Conservation (phyloP, 805 yeast species). For the Yamadazyma paraphyllophila region DNA sequence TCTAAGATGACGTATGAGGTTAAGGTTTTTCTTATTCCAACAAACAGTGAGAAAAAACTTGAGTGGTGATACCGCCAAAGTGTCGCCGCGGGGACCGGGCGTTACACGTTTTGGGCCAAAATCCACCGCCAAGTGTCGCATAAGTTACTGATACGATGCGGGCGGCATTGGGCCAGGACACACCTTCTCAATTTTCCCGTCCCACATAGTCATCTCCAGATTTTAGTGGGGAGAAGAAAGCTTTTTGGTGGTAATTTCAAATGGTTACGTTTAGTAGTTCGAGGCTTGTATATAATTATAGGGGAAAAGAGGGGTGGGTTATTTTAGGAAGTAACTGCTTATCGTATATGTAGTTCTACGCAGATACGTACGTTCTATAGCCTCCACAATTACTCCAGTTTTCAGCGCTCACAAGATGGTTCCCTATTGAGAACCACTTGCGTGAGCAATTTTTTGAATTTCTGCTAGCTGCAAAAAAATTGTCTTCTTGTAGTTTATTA, state of each 20-base stretch:
- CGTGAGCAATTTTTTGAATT: no score
- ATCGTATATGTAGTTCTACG: no score
- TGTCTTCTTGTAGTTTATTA: no score
- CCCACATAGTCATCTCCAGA: constrained; percentile 1
- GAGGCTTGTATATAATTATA: no score
- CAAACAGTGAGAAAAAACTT: constrained; percentile 1
- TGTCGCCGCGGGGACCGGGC: constrained; percentile 1
- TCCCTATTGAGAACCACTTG: no score
- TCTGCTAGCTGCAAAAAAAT: no score
- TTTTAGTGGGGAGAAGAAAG: not conserved
- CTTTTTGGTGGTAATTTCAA: no score
- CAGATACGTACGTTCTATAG: no score
- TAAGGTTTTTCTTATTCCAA: not conserved
- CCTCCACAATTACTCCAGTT: no score
- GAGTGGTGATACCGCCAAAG: not conserved
- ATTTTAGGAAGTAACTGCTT: no score
- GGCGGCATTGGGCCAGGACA: not conserved
- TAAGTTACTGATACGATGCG: not conserved
- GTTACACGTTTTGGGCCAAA: not conserved
- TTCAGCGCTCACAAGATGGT: no score
- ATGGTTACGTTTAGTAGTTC: no score
- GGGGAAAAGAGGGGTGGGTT: not conserved
- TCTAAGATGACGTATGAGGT: not conserved
- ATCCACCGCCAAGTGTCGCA: not conserved
- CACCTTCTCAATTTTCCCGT: not conserved